Evolutionary conservation across 164 flowering plant genomes (phyloP).

Genomic region (Annona squamosa): DNA sequence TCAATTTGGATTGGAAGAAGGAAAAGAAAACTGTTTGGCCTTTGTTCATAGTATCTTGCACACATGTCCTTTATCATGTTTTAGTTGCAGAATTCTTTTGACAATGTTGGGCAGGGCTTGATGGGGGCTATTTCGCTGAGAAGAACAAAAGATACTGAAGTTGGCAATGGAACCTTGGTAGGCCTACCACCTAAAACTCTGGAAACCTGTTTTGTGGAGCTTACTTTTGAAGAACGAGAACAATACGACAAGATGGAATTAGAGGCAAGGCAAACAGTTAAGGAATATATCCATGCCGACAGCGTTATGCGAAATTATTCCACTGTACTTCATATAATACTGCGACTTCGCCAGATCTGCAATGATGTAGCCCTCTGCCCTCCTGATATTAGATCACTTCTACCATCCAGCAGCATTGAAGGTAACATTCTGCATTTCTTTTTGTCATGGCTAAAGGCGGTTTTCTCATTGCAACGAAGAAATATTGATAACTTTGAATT

Average conservation of each 20-base stretch:
- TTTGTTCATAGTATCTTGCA: neutral
- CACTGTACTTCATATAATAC: conserved; percentile 57
- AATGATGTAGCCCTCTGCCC: conserved; percentile 62
- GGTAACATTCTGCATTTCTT: conserved; percentile 31
- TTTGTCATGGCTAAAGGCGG: too few species aligned
- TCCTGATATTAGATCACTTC: conserved; percentile 43
- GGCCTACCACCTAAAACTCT: conserved; percentile 68
- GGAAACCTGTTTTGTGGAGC: conserved; percentile 62
- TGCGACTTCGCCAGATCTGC: conserved; percentile 86
- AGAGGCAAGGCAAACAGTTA: conserved; percentile 46
- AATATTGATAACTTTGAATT: neutral
- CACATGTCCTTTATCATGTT: neutral
- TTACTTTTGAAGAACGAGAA: conserved; percentile 63
- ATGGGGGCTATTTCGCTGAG: conserved; percentile 79
- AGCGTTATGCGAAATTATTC: conserved; percentile 51
- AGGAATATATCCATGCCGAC: conserved; percentile 31
- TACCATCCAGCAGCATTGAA: conserved; percentile 53
- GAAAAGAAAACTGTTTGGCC: too few species aligned
- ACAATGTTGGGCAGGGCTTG: conserved; percentile 39
- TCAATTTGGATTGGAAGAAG: neutral
- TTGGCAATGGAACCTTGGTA: conserved; percentile 24
- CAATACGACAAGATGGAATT: conserved; percentile 71
- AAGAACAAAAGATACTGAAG: conserved; percentile 55
- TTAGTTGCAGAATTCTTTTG: neutral
- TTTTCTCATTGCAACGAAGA: neutral